Percentiles rank a stretch among this genome's conserved stretches.
phyloP scores from a whole-genome alignment of 169 alveolate genomes.

The Plasmodium gonderi region DNA sequence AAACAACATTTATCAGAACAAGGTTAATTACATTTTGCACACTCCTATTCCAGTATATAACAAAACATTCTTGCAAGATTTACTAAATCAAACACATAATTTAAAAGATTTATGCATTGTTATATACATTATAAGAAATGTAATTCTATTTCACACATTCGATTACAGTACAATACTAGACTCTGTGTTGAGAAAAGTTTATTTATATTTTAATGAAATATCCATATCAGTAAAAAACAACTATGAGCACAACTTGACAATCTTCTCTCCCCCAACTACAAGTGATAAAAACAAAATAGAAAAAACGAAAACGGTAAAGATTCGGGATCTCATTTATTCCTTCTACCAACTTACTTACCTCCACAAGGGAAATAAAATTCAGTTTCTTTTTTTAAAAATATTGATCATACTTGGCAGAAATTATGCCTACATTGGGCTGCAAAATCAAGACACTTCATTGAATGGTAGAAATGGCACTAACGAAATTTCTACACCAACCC shows the following conservation, averaged over 20 bases:
- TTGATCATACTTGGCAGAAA: slow-evolving; percentile 13
- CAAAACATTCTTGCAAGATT: slow-evolving; percentile 45
- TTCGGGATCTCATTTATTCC: slow-evolving; percentile 51
- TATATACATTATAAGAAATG: slow-evolving; percentile 43
- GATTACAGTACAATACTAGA: slow-evolving; percentile 15
- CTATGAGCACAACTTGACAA: background rate
- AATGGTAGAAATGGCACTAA: background rate
- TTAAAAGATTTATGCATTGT: slow-evolving; percentile 44
- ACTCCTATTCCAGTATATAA: slow-evolving; percentile 21
- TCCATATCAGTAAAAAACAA: background rate
- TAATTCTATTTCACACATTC: slow-evolving; percentile 24
- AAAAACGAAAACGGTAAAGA: slow-evolving; percentile 3
- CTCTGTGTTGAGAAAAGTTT: slow-evolving; percentile 24
- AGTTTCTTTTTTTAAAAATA: slow-evolving; percentile 26
- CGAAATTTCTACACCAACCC: background rate
- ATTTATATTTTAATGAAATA: slow-evolving; percentile 5
- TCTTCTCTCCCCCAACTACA: background rate
- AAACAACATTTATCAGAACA: background rate
- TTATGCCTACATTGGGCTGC: background rate
- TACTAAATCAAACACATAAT: slow-evolving; percentile 36
- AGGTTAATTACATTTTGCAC: background rate
- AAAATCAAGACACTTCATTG: background rate
- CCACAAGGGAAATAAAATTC: background rate
- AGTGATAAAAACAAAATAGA: background rate
- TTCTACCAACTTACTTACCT: slow-evolving; percentile 41